Evolutionary conservation across 2,329 filamentous ascomycete genomes (phyloP).

Genomic region (Seiridium unicorne): DNA sequence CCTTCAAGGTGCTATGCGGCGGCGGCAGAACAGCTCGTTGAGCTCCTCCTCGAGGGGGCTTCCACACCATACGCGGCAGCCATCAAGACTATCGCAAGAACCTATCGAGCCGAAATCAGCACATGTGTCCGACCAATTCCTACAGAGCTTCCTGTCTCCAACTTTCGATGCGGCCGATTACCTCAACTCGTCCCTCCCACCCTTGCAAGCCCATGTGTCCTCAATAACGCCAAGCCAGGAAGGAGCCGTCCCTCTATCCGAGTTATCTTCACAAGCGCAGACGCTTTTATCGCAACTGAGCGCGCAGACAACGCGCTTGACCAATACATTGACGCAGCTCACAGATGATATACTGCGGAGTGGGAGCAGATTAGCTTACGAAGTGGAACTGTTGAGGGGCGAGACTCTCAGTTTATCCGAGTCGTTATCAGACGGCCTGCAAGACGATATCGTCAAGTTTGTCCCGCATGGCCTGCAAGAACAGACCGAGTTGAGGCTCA

Average conservation of each 20-base stretch:
- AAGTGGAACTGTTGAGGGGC: slow-evolving; percentile 89
- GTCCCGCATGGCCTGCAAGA: slow-evolving; percentile 52
- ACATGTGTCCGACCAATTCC: slow-evolving; percentile 69
- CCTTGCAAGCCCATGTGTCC: slow-evolving; percentile 50
- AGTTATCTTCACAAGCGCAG: slow-evolving; percentile 79
- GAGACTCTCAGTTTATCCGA: slow-evolving; percentile 82
- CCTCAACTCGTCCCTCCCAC: slow-evolving; percentile 76
- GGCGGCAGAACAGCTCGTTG: slow-evolving; percentile 45
- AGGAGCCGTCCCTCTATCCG: slow-evolving; percentile 60
- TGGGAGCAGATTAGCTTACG: slow-evolving; percentile 84
- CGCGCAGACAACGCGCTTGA: slow-evolving; percentile 81
- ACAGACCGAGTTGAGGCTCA: slow-evolving; percentile 22
- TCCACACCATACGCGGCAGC: slow-evolving; percentile 40
- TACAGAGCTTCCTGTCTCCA: slow-evolving; percentile 72
- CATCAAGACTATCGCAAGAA: slow-evolving; percentile 25
- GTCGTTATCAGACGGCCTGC: slow-evolving; percentile 69
- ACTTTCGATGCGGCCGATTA: slow-evolving; percentile 83
- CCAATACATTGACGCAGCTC: slow-evolving; percentile 77
- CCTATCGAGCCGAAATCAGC: slow-evolving; percentile 49
- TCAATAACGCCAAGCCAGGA: slow-evolving; percentile 25
- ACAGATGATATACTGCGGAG: slow-evolving; percentile 94
- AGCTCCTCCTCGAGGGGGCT: slow-evolving; percentile 31
- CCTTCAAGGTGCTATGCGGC: slow-evolving; percentile 34
- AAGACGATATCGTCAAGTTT: slow-evolving; percentile 71
- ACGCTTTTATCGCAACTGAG: slow-evolving; percentile 83